Conservation (phyloP, 306 rosid genomes). For the Sicyos edulis region DNA sequence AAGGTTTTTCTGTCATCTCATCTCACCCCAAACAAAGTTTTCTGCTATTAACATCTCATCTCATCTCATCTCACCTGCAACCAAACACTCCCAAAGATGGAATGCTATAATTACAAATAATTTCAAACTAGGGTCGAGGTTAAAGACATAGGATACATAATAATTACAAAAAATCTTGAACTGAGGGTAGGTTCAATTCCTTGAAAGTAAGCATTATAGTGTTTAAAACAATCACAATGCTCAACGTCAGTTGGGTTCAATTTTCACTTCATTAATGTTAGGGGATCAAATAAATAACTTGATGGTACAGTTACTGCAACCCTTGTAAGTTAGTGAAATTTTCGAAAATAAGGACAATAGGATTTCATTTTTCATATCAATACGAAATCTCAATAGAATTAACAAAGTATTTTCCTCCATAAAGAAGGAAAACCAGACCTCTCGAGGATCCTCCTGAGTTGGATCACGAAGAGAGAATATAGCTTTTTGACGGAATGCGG, state of each 20-base stretch:
- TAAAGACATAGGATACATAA: not conserved
- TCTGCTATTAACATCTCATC: no score
- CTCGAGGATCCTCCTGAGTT: constrained; percentile 96
- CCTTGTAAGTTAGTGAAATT: not conserved
- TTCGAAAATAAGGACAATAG: not conserved
- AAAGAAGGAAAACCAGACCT: constrained; percentile 43
- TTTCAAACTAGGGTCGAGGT: not conserved
- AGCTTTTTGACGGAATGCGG: constrained; percentile 83
- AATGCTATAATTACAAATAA: no score
- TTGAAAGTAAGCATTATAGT: not conserved
- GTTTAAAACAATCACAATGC: not conserved
- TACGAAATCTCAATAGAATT: constrained; percentile 11
- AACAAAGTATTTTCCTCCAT: not conserved
- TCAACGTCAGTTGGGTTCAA: not conserved
- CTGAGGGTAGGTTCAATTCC: not conserved
- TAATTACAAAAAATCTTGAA: not conserved
- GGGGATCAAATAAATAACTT: not conserved
- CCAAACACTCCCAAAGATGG: no score
- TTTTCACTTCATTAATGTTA: not conserved
- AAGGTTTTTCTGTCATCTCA: no score
- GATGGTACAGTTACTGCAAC: not conserved
- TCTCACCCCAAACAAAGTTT: no score
- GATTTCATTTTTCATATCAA: constrained; percentile 16
- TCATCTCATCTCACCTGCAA: no score
- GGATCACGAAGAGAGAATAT: constrained; percentile 91